These are phyloP conservation scores for Amborella trichopoda DNA, from an alignment of 164 flowering plant genomes.

Conservation along the genomic window DNA sequence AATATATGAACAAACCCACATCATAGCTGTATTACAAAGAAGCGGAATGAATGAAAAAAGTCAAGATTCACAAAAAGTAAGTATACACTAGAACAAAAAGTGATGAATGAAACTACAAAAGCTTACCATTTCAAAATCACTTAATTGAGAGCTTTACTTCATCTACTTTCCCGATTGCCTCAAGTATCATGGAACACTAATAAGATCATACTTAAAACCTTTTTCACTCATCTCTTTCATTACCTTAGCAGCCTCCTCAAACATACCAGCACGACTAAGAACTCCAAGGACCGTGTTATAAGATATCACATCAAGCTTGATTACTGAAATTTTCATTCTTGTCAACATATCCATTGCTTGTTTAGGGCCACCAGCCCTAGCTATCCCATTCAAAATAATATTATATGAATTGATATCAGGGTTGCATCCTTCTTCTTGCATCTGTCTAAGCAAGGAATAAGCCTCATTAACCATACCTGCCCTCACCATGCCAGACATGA, in stretches of 20 bases:
- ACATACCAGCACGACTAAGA: slow-evolving; percentile 89
- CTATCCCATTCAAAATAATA: slow-evolving; percentile 77
- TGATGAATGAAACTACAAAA: too few relatives aligned
- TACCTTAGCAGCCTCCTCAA: slow-evolving; percentile 84
- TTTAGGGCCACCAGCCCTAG: slow-evolving; percentile 62
- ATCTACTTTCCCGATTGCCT: slow-evolving; percentile 80
- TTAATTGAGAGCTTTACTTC: too few relatives aligned
- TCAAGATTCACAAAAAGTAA: too few relatives aligned
- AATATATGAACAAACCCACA: too few relatives aligned
- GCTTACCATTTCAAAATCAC: too few relatives aligned
- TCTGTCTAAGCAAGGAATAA: slow-evolving; percentile 49
- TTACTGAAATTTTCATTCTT: slow-evolving; percentile 54
- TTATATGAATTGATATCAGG: slow-evolving; percentile 86
- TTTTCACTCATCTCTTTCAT: slow-evolving; percentile 74
- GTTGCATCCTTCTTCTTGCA: slow-evolving; percentile 71
- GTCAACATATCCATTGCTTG: slow-evolving; percentile 68
- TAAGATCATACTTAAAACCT: slow-evolving; percentile 75
- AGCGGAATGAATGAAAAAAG: too few relatives aligned
- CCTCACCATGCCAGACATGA: slow-evolving; percentile 94
- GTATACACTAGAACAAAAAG: too few relatives aligned
- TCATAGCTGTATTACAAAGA: too few relatives aligned
- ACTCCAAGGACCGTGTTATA: slow-evolving; percentile 85
- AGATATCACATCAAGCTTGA: slow-evolving; percentile 80
- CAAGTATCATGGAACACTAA: slow-evolving; percentile 91
- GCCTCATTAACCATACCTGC: slow-evolving; percentile 83